A percentile compares a stretch with the other conserved stretches of the same genome.
Conservation (phyloP, 1,139 yeast genomes). For the Arxiozyma slooffiae region DNA sequence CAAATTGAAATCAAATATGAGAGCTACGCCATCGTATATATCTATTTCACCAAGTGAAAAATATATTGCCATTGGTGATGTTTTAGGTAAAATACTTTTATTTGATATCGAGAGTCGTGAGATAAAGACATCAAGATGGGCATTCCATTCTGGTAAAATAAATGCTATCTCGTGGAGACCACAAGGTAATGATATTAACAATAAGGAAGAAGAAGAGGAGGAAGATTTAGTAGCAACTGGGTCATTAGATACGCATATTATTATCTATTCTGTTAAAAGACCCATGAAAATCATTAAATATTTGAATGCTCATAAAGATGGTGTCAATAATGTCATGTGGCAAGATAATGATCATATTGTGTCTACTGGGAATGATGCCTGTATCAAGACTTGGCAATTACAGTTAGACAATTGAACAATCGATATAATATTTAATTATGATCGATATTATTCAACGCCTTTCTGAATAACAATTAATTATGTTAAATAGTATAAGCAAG, state of each 20-base stretch:
- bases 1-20: conserved; percentile 32
- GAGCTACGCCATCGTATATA: conserved; percentile 54
- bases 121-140: conserved; percentile 84
- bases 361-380: conserved; percentile 75
- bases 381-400: conserved; percentile 65
- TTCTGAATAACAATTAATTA: not conserved
- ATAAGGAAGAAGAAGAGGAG: conserved; percentile 35
- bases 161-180: conserved; percentile 63
- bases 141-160: conserved; percentile 81
- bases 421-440: not conserved
- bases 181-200: conserved; percentile 5
- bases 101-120: conserved; percentile 47
- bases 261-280: conserved; percentile 64
- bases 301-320: conserved; percentile 81
- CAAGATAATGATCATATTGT: conserved; percentile 37
- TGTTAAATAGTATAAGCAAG: not conserved
- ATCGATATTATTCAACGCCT: too few species aligned
- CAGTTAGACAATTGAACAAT: conserved; percentile 8
- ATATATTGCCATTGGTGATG: conserved; percentile 76
- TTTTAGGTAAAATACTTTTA: conserved; percentile 70
- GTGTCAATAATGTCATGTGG: conserved; percentile 74
- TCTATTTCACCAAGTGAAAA: conserved; percentile 63
- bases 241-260: conserved; percentile 73
- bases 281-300: conserved; percentile 70
- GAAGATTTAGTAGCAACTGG: conserved; percentile 67